Conservation (phyloP, 129 eudicot genomes). For the Flaveria brownii region DNA sequence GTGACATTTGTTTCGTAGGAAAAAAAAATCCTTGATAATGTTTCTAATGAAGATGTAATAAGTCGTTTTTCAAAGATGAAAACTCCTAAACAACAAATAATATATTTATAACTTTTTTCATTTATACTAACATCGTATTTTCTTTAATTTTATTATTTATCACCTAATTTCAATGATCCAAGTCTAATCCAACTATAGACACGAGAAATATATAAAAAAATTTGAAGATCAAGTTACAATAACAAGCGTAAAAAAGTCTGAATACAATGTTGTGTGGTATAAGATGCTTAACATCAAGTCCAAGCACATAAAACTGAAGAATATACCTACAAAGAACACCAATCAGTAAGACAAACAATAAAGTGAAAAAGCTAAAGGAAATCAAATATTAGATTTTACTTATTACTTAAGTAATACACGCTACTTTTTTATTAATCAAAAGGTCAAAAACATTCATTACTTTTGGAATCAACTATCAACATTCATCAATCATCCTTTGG, state of each 20-base stretch:
- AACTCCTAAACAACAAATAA: too few relatives aligned
- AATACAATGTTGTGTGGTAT: not conserved
- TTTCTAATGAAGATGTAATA: not conserved
- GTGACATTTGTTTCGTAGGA: too few relatives aligned
- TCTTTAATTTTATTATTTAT: not conserved
- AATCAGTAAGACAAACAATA: conserved; percentile 5
- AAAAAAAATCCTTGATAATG: not conserved
- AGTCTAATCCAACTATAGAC: too few relatives aligned
- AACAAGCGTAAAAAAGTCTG: not conserved
- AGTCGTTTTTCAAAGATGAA: too few relatives aligned
- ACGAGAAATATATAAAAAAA: too few relatives aligned
- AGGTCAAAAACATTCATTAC: conserved; percentile 32
- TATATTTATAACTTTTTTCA: too few relatives aligned
- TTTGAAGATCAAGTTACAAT: too few relatives aligned
- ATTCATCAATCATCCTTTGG: conserved; percentile 42
- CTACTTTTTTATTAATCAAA: conserved; percentile 33
- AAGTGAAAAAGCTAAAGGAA: not conserved
- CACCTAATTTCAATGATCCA: not conserved
- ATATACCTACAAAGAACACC: conserved; percentile 21
- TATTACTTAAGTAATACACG: conserved; percentile 23
- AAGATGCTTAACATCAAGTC: conserved; percentile 19
- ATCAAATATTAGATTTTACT: conserved; percentile 16
- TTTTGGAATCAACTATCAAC: conserved; percentile 39
- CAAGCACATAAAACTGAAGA: conserved; percentile 1
- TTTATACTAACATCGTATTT: not conserved